phyloP scores from a whole-genome alignment of 441 rosid species.

The Erysimum pusillum region DNA sequence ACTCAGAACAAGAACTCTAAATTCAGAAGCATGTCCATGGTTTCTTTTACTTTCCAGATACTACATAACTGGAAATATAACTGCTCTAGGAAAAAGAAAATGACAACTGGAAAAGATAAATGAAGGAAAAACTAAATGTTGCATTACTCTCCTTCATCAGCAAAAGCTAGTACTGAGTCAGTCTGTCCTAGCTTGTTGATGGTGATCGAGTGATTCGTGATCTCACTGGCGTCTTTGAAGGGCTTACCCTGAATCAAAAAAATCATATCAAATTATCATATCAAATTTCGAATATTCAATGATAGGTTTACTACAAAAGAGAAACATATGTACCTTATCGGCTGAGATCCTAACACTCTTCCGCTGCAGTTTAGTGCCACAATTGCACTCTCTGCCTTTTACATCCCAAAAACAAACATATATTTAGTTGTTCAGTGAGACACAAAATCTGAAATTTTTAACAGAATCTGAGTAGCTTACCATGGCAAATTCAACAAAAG shows the following conservation, averaged over 20 bases:
- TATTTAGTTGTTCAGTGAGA: background rate
- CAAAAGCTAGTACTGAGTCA: background rate
- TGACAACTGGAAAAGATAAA: background rate
- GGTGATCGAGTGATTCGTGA: constrained; percentile 59
- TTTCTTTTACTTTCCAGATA: constrained; percentile 37
- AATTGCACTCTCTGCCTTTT: constrained; percentile 76
- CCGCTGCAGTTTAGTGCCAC: constrained; percentile 68
- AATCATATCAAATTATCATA: too few relatives aligned
- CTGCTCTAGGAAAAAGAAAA: constrained; percentile 14
- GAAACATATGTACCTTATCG: constrained; percentile 48
- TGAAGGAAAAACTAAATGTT: constrained; percentile 10
- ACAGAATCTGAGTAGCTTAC: constrained; percentile 46
- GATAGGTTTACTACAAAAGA: background rate
- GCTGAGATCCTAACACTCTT: constrained; percentile 59
- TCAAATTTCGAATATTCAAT: background rate
- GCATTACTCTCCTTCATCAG: constrained; percentile 28
- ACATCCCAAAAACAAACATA: background rate
- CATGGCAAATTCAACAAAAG: constrained; percentile 77
- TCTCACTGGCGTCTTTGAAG: constrained; percentile 79
- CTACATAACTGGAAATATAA: constrained; percentile 27
- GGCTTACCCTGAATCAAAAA: constrained; percentile 64
- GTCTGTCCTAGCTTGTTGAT: constrained; percentile 32
- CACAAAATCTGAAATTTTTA: background rate
- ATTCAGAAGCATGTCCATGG: constrained; percentile 30
- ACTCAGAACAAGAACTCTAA: constrained; percentile 43